These are phyloP conservation scores for Plenodomus biglobosus DNA, from an alignment of 2,329 filamentous ascomycete species.

Conservation along the genomic window DNA sequence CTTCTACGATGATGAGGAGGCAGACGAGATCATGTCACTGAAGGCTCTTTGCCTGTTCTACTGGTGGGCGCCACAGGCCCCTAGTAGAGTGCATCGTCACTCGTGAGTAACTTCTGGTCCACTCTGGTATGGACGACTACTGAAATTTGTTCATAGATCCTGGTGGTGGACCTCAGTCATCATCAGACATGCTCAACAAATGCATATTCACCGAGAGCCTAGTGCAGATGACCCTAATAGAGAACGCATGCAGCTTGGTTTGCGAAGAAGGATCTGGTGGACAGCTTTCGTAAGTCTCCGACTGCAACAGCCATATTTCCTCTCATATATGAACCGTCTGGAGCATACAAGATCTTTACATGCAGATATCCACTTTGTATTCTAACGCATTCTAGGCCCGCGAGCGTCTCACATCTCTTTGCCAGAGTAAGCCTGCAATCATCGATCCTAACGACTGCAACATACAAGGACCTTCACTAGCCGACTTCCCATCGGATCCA, in stretches of 20 bases:
- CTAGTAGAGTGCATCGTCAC: slow-evolving; percentile 22
- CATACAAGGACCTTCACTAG: slow-evolving; percentile 20
- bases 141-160: not conserved
- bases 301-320: too few relatives aligned
- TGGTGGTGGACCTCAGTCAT: slow-evolving; percentile 28
- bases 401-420: slow-evolving; percentile 22
- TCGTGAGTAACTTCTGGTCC: not conserved
- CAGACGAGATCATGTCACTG: slow-evolving; percentile 18
- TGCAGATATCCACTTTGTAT: not conserved
- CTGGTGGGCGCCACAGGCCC: slow-evolving; percentile 25
- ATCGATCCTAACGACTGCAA: slow-evolving; percentile 27
- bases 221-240: slow-evolving; percentile 10
- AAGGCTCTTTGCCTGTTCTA: slow-evolving; percentile 25
- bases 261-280: slow-evolving; percentile 27
- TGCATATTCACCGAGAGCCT: slow-evolving; percentile 26
- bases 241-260: slow-evolving; percentile 12
- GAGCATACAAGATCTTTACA: not conserved
- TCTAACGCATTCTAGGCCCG: slow-evolving; percentile 15
- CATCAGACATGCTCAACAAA: slow-evolving; percentile 27
- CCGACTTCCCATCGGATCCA: slow-evolving; percentile 20
- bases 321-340: too few relatives aligned
- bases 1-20: slow-evolving; percentile 27
- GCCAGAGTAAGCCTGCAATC: slow-evolving; percentile 25
- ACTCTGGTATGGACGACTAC: not conserved
- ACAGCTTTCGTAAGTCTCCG: slow-evolving; percentile 24